Base-by-base conservation (phyloP, 2,329 filamentous ascomycete species). In the Tolypocladium cylindrosporum region DNA sequence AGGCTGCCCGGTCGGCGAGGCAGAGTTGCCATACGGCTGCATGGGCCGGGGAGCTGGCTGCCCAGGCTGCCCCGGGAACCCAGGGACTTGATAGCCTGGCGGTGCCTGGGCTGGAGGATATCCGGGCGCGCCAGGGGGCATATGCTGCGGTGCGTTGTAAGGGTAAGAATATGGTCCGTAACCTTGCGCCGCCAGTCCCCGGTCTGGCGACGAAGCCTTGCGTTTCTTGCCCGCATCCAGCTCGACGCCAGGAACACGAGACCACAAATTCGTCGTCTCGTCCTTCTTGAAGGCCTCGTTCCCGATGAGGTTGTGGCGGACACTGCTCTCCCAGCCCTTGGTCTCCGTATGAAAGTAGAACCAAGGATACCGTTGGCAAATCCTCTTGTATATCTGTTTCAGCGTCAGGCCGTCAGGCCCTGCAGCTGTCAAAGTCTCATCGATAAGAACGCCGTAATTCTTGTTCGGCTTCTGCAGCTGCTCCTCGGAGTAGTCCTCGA, bases 241-340 rank as follows among this genome's bases (percentile, higher is more conserved):
- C 61, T 83, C 80, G 34, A 85, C 77, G 2, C 80, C 81, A 2
- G 78, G 79, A 27, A 84, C 79, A 41, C 82, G 80, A 59, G 75
- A 78, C 82, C 82, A 85, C 24, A 82, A 71, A 50, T 80, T 77
- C 1, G 78, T 81, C 36, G 77, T 75, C 42, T 83, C 80, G 60
- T 81, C 78, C 67, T 85, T 85, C 61, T 74, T 76, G 66, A 85
- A 85, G 8, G 81, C 82, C 62, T 81, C 79, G 66, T 85, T 85
- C 2, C 81, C 82, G 62, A 85, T 83, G 36, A 85, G 75, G 58
- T 85, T 85, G 64, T 85, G 82, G 1, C 82, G 79, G n/a, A 85
- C 82, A 63, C 81, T 85, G 62, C 82, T 85, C 67, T 85, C 82
- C 82, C 82, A 85, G n/a, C 82, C 82, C 66, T 84, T 85, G 7